Percentiles rank a stretch among this genome's conserved stretches.
These are phyloP conservation scores for Blastocystis sp. DNA, from an alignment of 352 stramenopile species.

Conservation along the genomic window DNA sequence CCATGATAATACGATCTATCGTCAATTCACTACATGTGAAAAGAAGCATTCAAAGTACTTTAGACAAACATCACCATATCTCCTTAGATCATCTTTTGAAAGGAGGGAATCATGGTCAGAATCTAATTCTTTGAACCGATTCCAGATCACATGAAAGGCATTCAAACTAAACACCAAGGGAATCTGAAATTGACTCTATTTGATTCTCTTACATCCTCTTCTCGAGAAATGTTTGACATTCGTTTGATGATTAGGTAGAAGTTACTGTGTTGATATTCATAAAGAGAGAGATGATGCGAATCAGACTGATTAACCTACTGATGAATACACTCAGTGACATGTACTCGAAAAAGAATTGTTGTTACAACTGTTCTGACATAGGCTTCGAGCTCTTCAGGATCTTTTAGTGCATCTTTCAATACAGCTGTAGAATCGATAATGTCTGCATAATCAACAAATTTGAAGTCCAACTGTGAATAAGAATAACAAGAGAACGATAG, in stretches of 20 bases:
- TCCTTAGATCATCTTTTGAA: background rate
- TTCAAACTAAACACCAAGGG: background rate
- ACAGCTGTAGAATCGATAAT: background rate
- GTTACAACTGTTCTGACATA: background rate
- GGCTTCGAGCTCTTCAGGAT: background rate
- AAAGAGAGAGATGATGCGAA: background rate
- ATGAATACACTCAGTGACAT: background rate
- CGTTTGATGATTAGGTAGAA: background rate
- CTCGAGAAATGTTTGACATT: background rate
- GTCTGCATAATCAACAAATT: background rate
- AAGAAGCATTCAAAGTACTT: background rate
- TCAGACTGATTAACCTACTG: background rate
- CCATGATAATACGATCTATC: background rate
- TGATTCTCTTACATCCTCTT: background rate
- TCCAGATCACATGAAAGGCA: conserved; percentile 1
- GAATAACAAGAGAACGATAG: background rate
- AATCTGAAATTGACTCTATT: background rate
- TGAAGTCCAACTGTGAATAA: background rate
- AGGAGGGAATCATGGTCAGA: background rate
- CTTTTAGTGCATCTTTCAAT: background rate
- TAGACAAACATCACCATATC: background rate
- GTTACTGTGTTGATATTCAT: conserved; percentile 14
- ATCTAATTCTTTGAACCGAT: background rate
- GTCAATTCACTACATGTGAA: conserved; percentile 17
- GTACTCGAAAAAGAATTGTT: conserved; percentile 12